These are phyloP conservation scores for Fusarium floridanum DNA, from an alignment of 2,329 filamentous ascomycete species.

Conservation along the genomic window DNA sequence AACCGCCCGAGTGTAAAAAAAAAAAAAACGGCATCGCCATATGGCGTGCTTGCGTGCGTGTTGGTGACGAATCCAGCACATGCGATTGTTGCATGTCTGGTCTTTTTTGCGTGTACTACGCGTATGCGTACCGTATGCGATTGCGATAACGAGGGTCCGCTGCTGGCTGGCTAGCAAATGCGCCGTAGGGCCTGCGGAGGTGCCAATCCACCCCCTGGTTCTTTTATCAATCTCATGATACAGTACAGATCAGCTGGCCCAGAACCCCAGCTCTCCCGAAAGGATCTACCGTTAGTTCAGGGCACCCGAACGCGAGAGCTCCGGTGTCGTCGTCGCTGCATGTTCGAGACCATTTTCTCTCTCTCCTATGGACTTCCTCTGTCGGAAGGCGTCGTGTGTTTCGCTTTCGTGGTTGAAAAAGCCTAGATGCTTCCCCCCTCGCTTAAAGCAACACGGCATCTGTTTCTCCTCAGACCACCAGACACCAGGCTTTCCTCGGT, in stretches of 20 bases:
- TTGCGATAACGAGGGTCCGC: slow-evolving; percentile 6
- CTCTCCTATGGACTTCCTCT: not conserved
- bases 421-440: slow-evolving; percentile 10
- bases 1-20: not conserved
- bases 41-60: slow-evolving; percentile 20
- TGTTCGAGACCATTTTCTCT: slow-evolving; percentile 2
- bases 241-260: slow-evolving; percentile 38
- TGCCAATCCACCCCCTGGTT: not conserved
- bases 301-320: slow-evolving; percentile 23
- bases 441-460: slow-evolving; percentile 21
- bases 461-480: slow-evolving; percentile 24
- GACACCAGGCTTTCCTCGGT: not conserved
- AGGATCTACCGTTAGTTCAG: slow-evolving; percentile 35
- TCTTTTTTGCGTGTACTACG: slow-evolving; percentile 10
- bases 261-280: slow-evolving; percentile 22
- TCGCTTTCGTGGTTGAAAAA: slow-evolving; percentile 3
- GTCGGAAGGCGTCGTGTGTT: slow-evolving; percentile 15
- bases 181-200: not conserved
- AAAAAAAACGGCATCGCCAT: not conserved
- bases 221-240: slow-evolving; percentile 47
- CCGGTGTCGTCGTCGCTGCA: not conserved
- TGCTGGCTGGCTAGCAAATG: not conserved
- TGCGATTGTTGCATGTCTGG: slow-evolving; percentile 11
- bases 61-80: slow-evolving; percentile 26
- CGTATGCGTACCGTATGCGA: slow-evolving; percentile 31